Conservation (phyloP, 306 rosid genomes). For the Casuarina cunninghamiana region DNA sequence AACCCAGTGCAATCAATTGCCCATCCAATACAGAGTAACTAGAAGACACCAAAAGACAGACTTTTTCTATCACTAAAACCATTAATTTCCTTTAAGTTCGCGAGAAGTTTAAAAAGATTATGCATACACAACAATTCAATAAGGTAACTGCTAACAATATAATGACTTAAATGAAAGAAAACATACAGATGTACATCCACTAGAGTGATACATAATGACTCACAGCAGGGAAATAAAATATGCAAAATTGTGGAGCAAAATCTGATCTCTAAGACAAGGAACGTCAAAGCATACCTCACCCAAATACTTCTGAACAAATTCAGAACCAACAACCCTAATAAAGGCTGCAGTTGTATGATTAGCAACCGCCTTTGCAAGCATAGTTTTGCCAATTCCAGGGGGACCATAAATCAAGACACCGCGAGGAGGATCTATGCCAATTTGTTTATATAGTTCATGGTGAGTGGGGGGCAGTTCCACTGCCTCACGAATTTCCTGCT, state of each 20-base stretch:
- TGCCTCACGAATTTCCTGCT: constrained; percentile 99
- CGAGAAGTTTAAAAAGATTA: background rate
- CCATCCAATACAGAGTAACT: background rate
- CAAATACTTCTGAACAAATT: constrained; percentile 97
- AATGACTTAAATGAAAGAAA: background rate
- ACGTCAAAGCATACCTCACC: constrained; percentile 76
- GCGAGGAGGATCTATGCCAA: constrained; percentile 99
- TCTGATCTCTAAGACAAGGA: background rate
- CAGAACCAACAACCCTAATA: constrained; percentile 98
- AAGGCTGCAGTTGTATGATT: constrained; percentile 98
- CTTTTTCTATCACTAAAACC: background rate
- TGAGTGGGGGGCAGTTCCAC: constrained; percentile 97
- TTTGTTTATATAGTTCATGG: constrained; percentile 94
- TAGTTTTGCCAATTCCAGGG: constrained; percentile 98
- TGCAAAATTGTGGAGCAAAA: background rate
- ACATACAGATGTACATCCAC: background rate
- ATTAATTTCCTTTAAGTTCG: background rate
- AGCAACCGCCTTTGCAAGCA: constrained; percentile 99
- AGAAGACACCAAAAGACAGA: background rate
- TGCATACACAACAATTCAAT: background rate
- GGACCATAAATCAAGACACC: constrained; percentile 98
- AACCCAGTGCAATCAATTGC: background rate
- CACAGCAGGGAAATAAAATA: background rate
- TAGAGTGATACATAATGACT: background rate
- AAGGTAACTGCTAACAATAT: background rate